Conservation (phyloP, 306 rosid species). For the Dalbergia cultrata region DNA sequence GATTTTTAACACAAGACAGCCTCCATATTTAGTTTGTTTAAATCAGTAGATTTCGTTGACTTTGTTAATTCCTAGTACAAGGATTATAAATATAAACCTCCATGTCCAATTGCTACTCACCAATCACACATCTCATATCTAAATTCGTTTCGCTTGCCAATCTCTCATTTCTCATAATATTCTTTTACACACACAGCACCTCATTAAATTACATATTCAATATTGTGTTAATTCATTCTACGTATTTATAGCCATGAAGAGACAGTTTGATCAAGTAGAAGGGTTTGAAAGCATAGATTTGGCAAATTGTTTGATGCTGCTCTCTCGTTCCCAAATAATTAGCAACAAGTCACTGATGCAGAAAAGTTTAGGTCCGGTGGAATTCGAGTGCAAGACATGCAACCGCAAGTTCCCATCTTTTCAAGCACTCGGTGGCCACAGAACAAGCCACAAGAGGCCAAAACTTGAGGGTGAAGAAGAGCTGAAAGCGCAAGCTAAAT, state of each 20-base stretch:
- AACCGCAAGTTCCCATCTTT: constrained; percentile 78
- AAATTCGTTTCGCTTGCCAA: background rate
- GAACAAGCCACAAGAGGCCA: constrained; percentile 75
- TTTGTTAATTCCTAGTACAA: background rate
- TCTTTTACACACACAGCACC: background rate
- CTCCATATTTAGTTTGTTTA: constrained; percentile 5
- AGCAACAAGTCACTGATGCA: background rate
- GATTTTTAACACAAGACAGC: background rate
- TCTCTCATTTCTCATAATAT: too few species aligned
- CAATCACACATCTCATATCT: background rate
- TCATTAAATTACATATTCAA: background rate
- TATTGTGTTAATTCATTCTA: background rate
- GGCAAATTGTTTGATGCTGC: constrained; percentile 55
- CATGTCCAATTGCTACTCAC: constrained; percentile 19
- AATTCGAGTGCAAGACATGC: constrained; percentile 84
- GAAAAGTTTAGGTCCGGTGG: background rate
- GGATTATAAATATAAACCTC: constrained; percentile 38
- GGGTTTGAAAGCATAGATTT: constrained; percentile 44
- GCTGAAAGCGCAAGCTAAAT: constrained; percentile 10
- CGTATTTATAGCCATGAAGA: constrained; percentile 52
- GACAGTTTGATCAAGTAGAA: constrained; percentile 46
- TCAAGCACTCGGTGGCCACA: constrained; percentile 91
- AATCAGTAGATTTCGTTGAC: constrained; percentile 46
- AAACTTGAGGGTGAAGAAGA: constrained; percentile 38
- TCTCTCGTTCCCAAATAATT: constrained; percentile 44